phyloP scores from a whole-genome alignment of 140 eudicot genomes.

The Cichorium intybus region DNA sequence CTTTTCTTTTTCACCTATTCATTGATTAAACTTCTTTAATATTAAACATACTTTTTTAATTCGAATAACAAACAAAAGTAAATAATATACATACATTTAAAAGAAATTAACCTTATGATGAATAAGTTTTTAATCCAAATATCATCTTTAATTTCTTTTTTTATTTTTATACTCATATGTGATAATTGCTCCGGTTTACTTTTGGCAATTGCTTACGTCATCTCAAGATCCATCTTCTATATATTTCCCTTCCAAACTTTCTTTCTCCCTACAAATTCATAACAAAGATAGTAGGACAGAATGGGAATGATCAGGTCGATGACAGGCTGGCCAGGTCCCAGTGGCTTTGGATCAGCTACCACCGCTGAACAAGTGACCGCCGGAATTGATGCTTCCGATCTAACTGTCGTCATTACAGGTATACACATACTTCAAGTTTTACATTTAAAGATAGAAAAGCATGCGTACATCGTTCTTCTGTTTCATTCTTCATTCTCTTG shows the following conservation, averaged over 20 bases:
- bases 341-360: conserved; percentile 74
- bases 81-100: too few species aligned
- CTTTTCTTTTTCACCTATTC: too few species aligned
- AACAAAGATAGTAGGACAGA: neutral
- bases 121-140: too few species aligned
- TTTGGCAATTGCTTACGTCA: neutral
- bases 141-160: neutral
- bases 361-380: conserved; percentile 70
- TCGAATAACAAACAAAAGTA: neutral
- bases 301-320: conserved; percentile 44
- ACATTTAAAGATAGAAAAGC: neutral
- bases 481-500: conserved; percentile 1
- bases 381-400: conserved; percentile 49
- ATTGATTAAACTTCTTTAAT: too few species aligned
- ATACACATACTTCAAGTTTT: neutral
- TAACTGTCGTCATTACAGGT: conserved; percentile 60
- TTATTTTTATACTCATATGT: neutral
- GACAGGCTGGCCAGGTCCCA: conserved; percentile 62
- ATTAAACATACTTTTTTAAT: too few species aligned
- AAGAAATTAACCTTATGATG: too few species aligned
- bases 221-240: neutral
- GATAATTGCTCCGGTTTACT: conserved; percentile 12
- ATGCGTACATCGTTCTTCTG: neutral
- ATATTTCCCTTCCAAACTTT: neutral
- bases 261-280: neutral